phyloP scores from a whole-genome alignment of 495 filamentous ascomycete genomes.

The Oidiodendron maius region DNA sequence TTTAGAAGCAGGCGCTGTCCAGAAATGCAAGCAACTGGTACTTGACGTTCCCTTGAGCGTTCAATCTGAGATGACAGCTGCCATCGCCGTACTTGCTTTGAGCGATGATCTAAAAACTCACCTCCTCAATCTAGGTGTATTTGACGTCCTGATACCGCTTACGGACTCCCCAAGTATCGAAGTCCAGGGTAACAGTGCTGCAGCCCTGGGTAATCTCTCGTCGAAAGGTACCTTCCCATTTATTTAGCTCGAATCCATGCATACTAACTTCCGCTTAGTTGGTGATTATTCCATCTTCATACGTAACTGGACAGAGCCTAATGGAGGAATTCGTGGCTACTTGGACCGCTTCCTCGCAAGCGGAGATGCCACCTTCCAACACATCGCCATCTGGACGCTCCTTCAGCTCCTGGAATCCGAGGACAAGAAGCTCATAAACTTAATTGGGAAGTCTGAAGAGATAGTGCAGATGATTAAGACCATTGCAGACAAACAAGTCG shows the following conservation, averaged over 20 bases:
- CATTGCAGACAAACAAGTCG: slow-evolving; percentile 84
- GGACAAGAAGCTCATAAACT: slow-evolving; percentile 73
- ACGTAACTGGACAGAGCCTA: slow-evolving; percentile 84
- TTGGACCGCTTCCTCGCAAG: slow-evolving; percentile 86
- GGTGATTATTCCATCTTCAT: slow-evolving; percentile 96
- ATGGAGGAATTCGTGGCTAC: slow-evolving; percentile 93
- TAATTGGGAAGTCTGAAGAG: slow-evolving; percentile 81
- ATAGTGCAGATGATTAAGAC: slow-evolving; percentile 84
- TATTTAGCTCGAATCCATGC: neutral
- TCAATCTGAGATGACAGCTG: slow-evolving; percentile 98
- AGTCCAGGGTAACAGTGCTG: slow-evolving; percentile 97
- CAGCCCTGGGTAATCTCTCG: slow-evolving; percentile 89
- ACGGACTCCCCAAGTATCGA: slow-evolving; percentile 94
- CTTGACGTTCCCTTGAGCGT: slow-evolving; percentile 89
- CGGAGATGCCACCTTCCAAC: slow-evolving; percentile 95
- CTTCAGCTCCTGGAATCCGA: slow-evolving; percentile 93
- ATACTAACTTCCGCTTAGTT: slow-evolving; percentile 49
- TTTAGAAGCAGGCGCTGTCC: slow-evolving; percentile 90
- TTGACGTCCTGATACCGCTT: slow-evolving; percentile 92
- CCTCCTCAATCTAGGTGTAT: slow-evolving; percentile 87
- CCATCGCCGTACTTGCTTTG: slow-evolving; percentile 93
- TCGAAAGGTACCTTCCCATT: slow-evolving; percentile 74
- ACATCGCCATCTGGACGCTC: slow-evolving; percentile 98
- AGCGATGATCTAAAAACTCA: slow-evolving; percentile 94
- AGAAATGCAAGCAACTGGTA: slow-evolving; percentile 97